A percentile compares a stretch with the other conserved stretches of the same genome.
phyloP scores from a whole-genome alignment of 2,329 filamentous ascomycete species.

The Trichoderma breve region DNA sequence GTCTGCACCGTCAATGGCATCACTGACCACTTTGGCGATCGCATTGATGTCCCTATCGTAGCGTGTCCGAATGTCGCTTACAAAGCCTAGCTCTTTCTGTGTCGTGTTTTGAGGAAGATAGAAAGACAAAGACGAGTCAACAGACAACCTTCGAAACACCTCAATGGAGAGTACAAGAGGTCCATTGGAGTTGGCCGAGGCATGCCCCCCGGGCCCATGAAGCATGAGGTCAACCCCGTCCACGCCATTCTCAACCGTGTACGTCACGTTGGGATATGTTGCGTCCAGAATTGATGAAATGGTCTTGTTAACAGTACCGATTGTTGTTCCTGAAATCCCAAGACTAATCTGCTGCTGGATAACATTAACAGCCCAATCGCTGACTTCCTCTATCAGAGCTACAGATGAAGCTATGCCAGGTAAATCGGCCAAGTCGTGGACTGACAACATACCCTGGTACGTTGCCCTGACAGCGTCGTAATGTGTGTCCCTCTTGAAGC shows the following conservation, averaged over 20 bases:
- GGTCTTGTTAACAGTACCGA: neutral
- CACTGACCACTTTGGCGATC: neutral
- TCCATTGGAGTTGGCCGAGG: neutral
- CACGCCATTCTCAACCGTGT: neutral
- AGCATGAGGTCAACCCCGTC: neutral
- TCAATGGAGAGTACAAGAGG: neutral
- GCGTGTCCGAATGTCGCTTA: constrained; percentile 19
- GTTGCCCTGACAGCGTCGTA: neutral
- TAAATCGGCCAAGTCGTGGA: neutral
- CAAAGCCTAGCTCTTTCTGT: constrained; percentile 18
- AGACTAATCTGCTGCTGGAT: neutral
- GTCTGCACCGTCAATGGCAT: too few relatives aligned
- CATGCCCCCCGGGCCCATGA: neutral
- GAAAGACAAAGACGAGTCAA: neutral
- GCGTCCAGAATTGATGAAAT: neutral
- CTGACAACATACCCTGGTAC: neutral
- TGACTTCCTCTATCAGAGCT: neutral
- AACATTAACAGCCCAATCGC: neutral
- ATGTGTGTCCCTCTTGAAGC: neutral
- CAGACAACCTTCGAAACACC: neutral
- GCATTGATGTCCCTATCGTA: constrained; percentile 15
- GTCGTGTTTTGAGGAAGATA: constrained; percentile 10
- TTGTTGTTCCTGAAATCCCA: neutral
- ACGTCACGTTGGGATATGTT: neutral
- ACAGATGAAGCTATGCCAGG: neutral